Evolutionary conservation across 2,329 filamentous ascomycete species (phyloP), one percentile per base, ranked within the genome.

Genomic region (Penicillium sp.): DNA sequence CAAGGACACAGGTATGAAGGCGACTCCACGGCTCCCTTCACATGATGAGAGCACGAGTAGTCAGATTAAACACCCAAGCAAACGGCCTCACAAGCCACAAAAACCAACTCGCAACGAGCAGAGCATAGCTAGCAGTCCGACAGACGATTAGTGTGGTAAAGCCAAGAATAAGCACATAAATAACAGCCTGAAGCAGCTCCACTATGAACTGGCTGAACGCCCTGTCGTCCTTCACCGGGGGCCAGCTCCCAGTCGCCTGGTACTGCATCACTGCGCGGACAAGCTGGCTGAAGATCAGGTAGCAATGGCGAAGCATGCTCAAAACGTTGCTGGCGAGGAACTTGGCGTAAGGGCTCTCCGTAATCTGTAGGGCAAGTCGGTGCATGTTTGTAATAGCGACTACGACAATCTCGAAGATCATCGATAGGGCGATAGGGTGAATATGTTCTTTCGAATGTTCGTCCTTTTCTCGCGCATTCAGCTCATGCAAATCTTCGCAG

Each of bases 61-160:
- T 47, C 37, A 63, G 60, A 14, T 70, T 65, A 50, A 75, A 64
- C 7, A 69, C 54, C 70, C 72, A 75, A 0, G 68, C 69, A 64
- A 76, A 71, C 1, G 75, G 75, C 42, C 60, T 70, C 1, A 67
- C 64, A 54, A 76, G 66, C 75, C 75, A 78, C 12, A 74, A 54
- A 31, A 77, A 62, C 75, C 75, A 78, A 20, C 68, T 71, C 4
- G 69, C 71, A 37, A 76, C 55, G 20, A 76, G 63, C 41, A 75
- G 67, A 42, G 76, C 54, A 35, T 75, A 75, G 1, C 70, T 66
- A 4, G 70, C 69, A 51, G 66, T 64, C 17, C 73, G 71, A 2
- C 70, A 67, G 4, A 77, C 50, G 2, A 76, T 22, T 54, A 75
- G 62, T 37, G 70, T 65, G 4, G 71, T 61, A 49, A 74, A 73